Evolutionary conservation across 495 filamentous ascomycete species (phyloP), one percentile per base, ranked within the genome.

Genomic region (Niebla homalea): DNA sequence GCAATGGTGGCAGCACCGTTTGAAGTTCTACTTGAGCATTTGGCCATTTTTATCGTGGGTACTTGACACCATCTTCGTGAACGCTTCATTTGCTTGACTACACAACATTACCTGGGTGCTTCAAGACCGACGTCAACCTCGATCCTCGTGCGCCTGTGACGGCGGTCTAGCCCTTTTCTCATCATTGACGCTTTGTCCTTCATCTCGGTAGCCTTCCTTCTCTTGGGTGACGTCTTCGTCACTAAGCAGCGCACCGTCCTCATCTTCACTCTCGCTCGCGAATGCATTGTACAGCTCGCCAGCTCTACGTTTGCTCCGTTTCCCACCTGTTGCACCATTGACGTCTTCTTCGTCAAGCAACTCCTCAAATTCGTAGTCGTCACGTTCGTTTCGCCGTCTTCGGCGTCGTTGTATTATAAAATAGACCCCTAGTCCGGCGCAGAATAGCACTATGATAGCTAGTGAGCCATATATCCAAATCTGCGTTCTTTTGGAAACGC

Each of bases 241-340:
- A 43, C 49, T 54, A 15, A 57, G 36, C 16, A 61, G 41, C 25
- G 36, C 38, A 21, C 58, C 58, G 15, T 61, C 58, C 35, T 61
- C 58, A 18, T 61, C 58, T 36, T 61, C 58, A 36, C 58, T 61
- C 53, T 85, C 88, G 2, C 81, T 81, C 0, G 93, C 93, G 74
- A 98, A 98, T 16, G 92, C 92, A 74, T 98, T 93, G 66, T 98
- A 98, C 36, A 98, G 66, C 66, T 96, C 89, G 15, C 92, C 89
- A 8, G 85, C 93, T 48, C 86, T 78, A 48, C 82, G 79, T 21
- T 66, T 67, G 29, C 53, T 57, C 35, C 68, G 61, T 44, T 53
- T 61, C 20, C 66, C 64, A 32, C 48, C 55, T 15, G 60, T 63
- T 10, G 62, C 63, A 8, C 72, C 77, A 35, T 77, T 85, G 36